Evolutionary conservation across 768 basidiomycete species (phyloP), one percentile per base, ranked within the genome.

Genomic region (Dictyophora rubrovolvata): DNA sequence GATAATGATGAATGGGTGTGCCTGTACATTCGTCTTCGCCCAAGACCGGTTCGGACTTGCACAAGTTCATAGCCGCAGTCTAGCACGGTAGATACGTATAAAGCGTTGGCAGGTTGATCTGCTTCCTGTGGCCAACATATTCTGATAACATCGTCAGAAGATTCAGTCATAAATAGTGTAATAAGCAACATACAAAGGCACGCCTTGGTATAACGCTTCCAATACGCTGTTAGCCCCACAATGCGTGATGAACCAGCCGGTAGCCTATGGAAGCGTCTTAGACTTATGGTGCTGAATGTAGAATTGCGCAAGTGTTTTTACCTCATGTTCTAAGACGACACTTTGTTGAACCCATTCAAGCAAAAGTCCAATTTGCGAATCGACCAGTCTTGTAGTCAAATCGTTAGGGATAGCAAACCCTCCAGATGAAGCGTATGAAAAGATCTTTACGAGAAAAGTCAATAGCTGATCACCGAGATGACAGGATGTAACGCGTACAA

Each of bases 71-170:
- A 66, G 6, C 63, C 65, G 33, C 62, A 55, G 21, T 64, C 23
- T 48, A 62, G 59, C 18, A 54, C 54, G 3, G 36, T 37, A 20
- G 57, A 36, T 55, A 67, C 61, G 50, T 65, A 66, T 9, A 60
- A 63, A 20, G 67, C 62, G 62, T 68, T 67, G 17, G 60, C 46
- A n/a, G 64, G 61, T 48, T 69, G 68, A 56, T 69, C 68, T 0
- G 56, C 68, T 21, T 51, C 53, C 61, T 63, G 66, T 1, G 68
- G 68, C 68, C 68, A 68, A 55, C 65, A 65, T 47, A 69, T 69
- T 49, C 65, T 66, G 49, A 7, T n/a, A n/a, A 7, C 36, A 14
- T 14, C n/a, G 22, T 8, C 53, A 36, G 9, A 16, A 58, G 36
- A 56, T 28, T 21, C 21, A 48, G 14, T 4, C 22, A 1, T 34